A percentile compares a stretch with the other conserved stretches of the same genome.
Conservation (phyloP, 352 stramenopile genomes). For the Pilasporangium apinafurcum region DNA sequence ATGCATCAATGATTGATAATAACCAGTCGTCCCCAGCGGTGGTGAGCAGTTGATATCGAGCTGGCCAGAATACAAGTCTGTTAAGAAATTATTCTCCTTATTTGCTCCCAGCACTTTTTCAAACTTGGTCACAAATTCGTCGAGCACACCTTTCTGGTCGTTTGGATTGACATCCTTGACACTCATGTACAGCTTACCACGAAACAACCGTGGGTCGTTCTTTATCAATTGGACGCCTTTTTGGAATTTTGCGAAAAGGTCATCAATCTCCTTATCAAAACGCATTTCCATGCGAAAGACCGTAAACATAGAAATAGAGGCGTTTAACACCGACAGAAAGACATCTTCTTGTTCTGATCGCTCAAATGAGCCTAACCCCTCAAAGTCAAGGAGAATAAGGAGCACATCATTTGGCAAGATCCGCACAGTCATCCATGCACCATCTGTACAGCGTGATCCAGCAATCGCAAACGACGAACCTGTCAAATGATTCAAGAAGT, state of each 20-base stretch:
- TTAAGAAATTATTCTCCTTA: slow-evolving; percentile 53
- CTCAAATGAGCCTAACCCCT: slow-evolving; percentile 70
- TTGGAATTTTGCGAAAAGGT: slow-evolving; percentile 62
- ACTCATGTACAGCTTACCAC: slow-evolving; percentile 53
- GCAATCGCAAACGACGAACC: slow-evolving; percentile 69
- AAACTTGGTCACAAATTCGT: slow-evolving; percentile 46
- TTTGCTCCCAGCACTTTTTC: slow-evolving; percentile 37
- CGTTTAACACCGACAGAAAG: slow-evolving; percentile 68
- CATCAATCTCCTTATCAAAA: slow-evolving; percentile 70
- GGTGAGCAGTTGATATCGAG: slow-evolving; percentile 64
- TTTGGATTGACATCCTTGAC: slow-evolving; percentile 77
- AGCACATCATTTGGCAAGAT: slow-evolving; percentile 31
- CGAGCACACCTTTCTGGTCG: slow-evolving; percentile 35
- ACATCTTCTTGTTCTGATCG: slow-evolving; percentile 70
- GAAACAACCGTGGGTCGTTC: slow-evolving; percentile 49
- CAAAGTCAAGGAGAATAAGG: slow-evolving; percentile 74
- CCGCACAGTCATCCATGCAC: slow-evolving; percentile 54
- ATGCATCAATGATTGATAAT: slow-evolving; percentile 52
- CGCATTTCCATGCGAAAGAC: slow-evolving; percentile 77
- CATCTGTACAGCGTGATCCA: slow-evolving; percentile 53
- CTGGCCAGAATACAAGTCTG: slow-evolving; percentile 52
- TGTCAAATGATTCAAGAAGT: slow-evolving; percentile 73
- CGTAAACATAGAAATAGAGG: slow-evolving; percentile 62
- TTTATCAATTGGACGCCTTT: slow-evolving; percentile 61
- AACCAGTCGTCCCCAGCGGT: slow-evolving; percentile 52